phyloP scores from a whole-genome alignment of 2,329 filamentous ascomycete species.

The Dothideomycetes sp. region DNA sequence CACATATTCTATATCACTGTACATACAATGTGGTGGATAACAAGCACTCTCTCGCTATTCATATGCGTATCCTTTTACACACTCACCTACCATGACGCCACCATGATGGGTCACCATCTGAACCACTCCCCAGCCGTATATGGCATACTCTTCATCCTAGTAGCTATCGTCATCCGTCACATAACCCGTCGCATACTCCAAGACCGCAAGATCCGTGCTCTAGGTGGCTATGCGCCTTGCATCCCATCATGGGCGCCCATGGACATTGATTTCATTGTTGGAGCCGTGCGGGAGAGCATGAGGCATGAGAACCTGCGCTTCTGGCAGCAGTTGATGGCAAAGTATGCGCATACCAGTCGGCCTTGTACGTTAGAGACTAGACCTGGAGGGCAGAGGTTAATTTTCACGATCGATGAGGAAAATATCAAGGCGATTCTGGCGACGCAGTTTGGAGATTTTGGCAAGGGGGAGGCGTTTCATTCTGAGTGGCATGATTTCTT shows the following conservation, averaged over 20 bases:
- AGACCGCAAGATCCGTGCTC: constrained; percentile 26
- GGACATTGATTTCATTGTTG: constrained; percentile 54
- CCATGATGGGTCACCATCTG: too few relatives aligned
- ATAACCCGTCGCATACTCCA: too few relatives aligned
- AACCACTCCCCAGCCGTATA: too few relatives aligned
- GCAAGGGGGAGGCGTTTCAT: constrained; percentile 69
- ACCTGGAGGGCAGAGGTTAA: constrained; percentile 44
- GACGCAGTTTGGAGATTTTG: constrained; percentile 74
- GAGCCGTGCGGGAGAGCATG: constrained; percentile 37
- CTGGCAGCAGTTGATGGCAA: constrained; percentile 47
- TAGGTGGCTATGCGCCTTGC: constrained; percentile 34
- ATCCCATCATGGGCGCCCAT: constrained; percentile 27
- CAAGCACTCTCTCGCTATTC: too few relatives aligned
- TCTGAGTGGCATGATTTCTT: constrained; percentile 65
- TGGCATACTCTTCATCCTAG: neutral
- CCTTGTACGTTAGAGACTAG: constrained; percentile 51
- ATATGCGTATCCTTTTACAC: too few relatives aligned
- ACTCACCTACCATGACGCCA: too few relatives aligned
- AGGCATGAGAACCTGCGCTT: constrained; percentile 47
- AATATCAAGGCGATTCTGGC: constrained; percentile 90
- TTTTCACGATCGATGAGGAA: constrained; percentile 74
- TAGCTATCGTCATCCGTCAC: too few relatives aligned
- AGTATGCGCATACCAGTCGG: constrained; percentile 22
- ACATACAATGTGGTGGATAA: too few relatives aligned
- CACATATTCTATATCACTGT: too few relatives aligned